Evolutionary conservation across 2,329 filamentous ascomycete species (phyloP).

Genomic region (Epichloe sp.): DNA sequence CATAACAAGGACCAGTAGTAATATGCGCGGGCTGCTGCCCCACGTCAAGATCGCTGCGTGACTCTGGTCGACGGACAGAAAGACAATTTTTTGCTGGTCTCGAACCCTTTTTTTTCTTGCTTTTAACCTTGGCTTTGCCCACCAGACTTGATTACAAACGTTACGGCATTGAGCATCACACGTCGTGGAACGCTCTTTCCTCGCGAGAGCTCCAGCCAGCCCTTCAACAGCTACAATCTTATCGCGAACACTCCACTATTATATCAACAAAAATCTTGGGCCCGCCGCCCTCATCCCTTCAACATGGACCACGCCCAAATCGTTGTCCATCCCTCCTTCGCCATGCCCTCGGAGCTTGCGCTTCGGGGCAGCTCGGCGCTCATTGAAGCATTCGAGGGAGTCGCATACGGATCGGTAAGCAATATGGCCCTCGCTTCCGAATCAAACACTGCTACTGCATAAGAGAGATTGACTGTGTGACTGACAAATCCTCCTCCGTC

Average conservation of each 20-base stretch:
- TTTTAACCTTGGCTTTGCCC: neutral
- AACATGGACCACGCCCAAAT: slow-evolving; percentile 20
- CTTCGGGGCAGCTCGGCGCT: slow-evolving; percentile 27
- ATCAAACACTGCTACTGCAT: neutral
- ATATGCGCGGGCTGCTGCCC: slow-evolving; percentile 5
- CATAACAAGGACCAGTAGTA: neutral
- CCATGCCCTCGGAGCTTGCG: slow-evolving; percentile 13
- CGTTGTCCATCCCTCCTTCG: slow-evolving; percentile 14
- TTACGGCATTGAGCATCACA: neutral
- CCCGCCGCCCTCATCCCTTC: neutral
- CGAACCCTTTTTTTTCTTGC: neutral
- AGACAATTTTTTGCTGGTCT: neutral
- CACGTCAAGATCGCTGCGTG: slow-evolving; percentile 4
- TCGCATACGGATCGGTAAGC: slow-evolving; percentile 74
- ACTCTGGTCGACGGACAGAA: neutral
- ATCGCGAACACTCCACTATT: too few species aligned
- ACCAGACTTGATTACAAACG: neutral
- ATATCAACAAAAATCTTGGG: too few species aligned
- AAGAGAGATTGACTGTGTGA: neutral
- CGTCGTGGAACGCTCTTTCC: neutral
- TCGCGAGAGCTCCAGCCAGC: neutral
- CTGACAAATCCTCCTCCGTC: neutral
- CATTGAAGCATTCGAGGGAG: slow-evolving; percentile 67
- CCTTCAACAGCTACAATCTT: too few species aligned
- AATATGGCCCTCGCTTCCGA: neutral